These are phyloP conservation scores for Rheum nobile DNA, from an alignment of 148 eudicot genomes.

Conservation along the genomic window DNA sequence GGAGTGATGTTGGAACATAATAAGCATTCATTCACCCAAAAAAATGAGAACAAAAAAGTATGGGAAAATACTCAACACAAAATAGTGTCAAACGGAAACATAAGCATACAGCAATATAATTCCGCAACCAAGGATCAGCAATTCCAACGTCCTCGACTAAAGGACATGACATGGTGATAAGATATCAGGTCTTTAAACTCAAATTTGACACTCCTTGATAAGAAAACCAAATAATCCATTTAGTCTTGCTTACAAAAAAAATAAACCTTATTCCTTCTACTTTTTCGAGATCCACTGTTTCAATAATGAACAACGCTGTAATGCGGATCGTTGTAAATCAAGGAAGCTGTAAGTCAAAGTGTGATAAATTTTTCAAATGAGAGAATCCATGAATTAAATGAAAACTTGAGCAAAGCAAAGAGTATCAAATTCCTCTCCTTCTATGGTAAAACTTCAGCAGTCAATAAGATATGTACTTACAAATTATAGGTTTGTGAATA, in stretches of 20 bases:
- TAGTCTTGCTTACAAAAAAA: neutral
- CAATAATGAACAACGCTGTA: neutral
- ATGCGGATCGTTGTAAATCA: neutral
- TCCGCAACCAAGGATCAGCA: neutral
- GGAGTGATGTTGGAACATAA: neutral
- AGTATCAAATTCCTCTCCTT: neutral
- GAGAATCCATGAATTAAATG: too few species aligned
- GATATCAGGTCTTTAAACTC: neutral
- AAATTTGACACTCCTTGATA: neutral
- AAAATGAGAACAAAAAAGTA: neutral
- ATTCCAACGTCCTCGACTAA: neutral
- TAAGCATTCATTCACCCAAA: neutral
- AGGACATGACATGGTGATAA: neutral
- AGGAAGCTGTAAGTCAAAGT: neutral
- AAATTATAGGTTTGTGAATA: neutral
- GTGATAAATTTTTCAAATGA: neutral
- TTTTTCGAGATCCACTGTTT: neutral
- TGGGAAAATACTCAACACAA: neutral
- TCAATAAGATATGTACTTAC: neutral
- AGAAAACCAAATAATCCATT: neutral
- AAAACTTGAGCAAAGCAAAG: too few species aligned
- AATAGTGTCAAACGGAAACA: neutral
- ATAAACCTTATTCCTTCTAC: neutral
- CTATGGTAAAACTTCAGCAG: neutral
- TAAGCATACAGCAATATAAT: neutral